phyloP scores from a whole-genome alignment of 2,329 filamentous ascomycete species.

The Dichotomopilus funicola region DNA sequence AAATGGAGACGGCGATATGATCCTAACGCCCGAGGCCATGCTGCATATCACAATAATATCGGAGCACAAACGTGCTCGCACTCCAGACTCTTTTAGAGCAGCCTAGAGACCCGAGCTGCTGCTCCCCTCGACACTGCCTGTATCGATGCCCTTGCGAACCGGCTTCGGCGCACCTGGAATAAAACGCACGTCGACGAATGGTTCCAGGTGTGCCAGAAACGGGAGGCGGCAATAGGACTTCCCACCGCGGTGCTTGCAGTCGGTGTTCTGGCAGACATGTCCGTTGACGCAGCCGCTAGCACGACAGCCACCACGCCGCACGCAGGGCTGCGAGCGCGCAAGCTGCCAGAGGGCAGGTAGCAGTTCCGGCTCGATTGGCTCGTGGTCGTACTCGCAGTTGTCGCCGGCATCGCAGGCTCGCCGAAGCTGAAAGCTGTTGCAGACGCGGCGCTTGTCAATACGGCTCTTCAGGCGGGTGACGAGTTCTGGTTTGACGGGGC shows the following conservation, averaged over 20 bases:
- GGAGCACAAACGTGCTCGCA: too few relatives aligned
- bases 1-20: too few relatives aligned
- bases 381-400: slow-evolving; percentile 28
- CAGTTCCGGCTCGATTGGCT: slow-evolving; percentile 22
- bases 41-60: too few relatives aligned
- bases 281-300: slow-evolving; percentile 24
- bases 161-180: background rate
- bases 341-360: slow-evolving; percentile 25
- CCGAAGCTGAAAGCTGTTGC: slow-evolving; percentile 26
- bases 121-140: background rate
- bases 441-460: slow-evolving; percentile 22
- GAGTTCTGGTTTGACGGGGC: slow-evolving; percentile 14
- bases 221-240: slow-evolving; percentile 27
- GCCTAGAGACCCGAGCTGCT: background rate
- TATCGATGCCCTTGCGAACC: background rate
- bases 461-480: slow-evolving; percentile 22
- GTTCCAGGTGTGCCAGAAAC: slow-evolving; percentile 19
- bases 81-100: background rate
- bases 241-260: slow-evolving; percentile 29
- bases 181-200: slow-evolving; percentile 9
- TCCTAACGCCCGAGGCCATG: too few relatives aligned
- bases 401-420: slow-evolving; percentile 21
- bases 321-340: slow-evolving; percentile 27
- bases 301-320: slow-evolving; percentile 25
- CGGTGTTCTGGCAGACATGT: slow-evolving; percentile 29